These are phyloP conservation scores for Moniliella sp. DNA, from an alignment of 1,284 basidiomycete species.

Conservation along the genomic window DNA sequence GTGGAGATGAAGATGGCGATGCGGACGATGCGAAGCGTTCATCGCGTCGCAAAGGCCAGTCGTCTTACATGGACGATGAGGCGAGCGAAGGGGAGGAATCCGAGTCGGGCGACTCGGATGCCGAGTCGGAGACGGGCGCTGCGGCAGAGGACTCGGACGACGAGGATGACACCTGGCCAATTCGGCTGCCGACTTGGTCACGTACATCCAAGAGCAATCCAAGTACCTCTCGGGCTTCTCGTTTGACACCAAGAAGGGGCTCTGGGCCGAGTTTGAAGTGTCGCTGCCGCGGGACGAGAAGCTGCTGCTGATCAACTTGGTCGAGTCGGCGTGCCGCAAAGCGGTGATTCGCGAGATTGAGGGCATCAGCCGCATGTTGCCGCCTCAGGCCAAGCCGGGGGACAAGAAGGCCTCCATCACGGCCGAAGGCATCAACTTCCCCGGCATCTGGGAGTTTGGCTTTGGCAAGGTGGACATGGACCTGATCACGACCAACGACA, in stretches of 20 bases:
- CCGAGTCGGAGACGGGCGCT: slow-evolving; percentile 4
- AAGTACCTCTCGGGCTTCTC: slow-evolving; percentile 45
- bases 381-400: slow-evolving; percentile 19
- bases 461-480: slow-evolving; percentile 59
- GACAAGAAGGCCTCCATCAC: slow-evolving; percentile 13
- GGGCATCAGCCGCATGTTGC: slow-evolving; percentile 12
- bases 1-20: slow-evolving; percentile 53
- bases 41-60: slow-evolving; percentile 46
- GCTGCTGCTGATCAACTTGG: slow-evolving; percentile 30
- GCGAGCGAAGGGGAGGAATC: slow-evolving; percentile 32
- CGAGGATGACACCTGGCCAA: slow-evolving; percentile 30
- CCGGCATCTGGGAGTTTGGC: slow-evolving; percentile 70
- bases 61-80: slow-evolving; percentile 44
- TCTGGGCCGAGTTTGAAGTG: slow-evolving; percentile 33
- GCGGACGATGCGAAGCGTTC: slow-evolving; percentile 47
- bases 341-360: slow-evolving; percentile 27
- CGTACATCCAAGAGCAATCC: slow-evolving; percentile 39
- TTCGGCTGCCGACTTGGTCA: slow-evolving; percentile 33
- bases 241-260: slow-evolving; percentile 46
- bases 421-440: slow-evolving; percentile 45
- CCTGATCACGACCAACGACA: slow-evolving; percentile 77
- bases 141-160: slow-evolving; percentile 31
- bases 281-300: slow-evolving; percentile 22
- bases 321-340: slow-evolving; percentile 25
- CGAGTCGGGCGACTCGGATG: slow-evolving; percentile 18